phyloP scores from a whole-genome alignment of 192 early-diverging fungal genomes.

The Mortierella hygrophila region DNA sequence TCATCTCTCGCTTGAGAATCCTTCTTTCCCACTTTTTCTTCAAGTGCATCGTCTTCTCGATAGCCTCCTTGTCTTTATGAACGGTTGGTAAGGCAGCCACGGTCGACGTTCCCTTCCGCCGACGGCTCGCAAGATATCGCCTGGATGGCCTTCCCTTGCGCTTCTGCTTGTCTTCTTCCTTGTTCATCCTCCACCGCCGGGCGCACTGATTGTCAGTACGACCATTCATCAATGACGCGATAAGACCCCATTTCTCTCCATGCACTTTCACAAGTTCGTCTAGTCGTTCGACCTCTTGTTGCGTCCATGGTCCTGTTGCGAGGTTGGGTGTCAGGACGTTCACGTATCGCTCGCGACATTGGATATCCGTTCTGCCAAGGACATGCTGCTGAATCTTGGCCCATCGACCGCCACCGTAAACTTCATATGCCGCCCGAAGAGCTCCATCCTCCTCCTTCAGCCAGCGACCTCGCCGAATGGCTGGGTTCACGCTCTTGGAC shows the following conservation, averaged over 20 bases:
- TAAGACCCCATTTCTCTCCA: slow-evolving; percentile 59
- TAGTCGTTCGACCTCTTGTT: slow-evolving; percentile 55
- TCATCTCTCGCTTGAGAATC: slow-evolving; percentile 8
- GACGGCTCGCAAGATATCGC: slow-evolving; percentile 8
- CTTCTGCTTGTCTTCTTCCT: not conserved
- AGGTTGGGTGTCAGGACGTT: slow-evolving; percentile 74
- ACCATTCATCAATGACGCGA: slow-evolving; percentile 48
- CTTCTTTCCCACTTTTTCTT: slow-evolving; percentile 2
- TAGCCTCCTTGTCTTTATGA: slow-evolving; percentile 12
- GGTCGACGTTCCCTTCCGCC: slow-evolving; percentile 17
- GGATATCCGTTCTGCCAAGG: slow-evolving; percentile 79
- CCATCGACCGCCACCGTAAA: slow-evolving; percentile 81
- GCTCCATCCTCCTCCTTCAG: slow-evolving; percentile 75
- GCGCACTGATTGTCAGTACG: slow-evolving; percentile 59
- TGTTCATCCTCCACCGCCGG: slow-evolving; percentile 28
- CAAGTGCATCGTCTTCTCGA: slow-evolving; percentile 2
- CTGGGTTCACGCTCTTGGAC: slow-evolving; percentile 77
- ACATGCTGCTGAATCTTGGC: slow-evolving; percentile 77
- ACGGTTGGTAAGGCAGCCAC: not conserved
- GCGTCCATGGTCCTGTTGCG: slow-evolving; percentile 68
- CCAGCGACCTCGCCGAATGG: slow-evolving; percentile 76
- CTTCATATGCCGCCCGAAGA: slow-evolving; percentile 68
- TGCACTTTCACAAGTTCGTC: slow-evolving; percentile 63
- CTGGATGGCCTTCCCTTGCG: not conserved
- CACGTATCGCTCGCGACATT: slow-evolving; percentile 83